Evolutionary conservation across 805 yeast genomes (phyloP), one percentile per base, ranked within the genome.

Genomic region (Schizosaccharomyces japonicus): DNA sequence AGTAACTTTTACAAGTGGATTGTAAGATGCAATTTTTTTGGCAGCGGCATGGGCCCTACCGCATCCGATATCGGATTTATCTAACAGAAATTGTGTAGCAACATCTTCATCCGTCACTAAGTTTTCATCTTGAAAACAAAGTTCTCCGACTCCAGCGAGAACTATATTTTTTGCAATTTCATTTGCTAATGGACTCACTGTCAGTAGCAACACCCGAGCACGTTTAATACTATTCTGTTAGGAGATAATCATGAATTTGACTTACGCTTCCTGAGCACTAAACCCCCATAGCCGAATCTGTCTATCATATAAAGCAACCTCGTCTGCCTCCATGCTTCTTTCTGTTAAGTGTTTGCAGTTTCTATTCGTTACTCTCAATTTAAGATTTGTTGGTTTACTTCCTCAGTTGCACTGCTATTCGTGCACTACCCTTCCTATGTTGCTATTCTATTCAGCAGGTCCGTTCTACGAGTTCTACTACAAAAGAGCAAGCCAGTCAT

Each of bases 211-310:
- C 3, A 87, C 68, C 42, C 70, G 71, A 5, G 95, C 77, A 17
- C 76, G 71, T 32, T 90, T 69, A 66, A 87, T 72, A 40, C 72
- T 36, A 21, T 40, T 46, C 10, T 11, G 30, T 44, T 15, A 10
- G 11, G 29, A 31, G 19, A 15, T 40, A 21, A 10, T 21, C 54
- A 13, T 53, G 53, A 21, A 32, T 32, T 10, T 15, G 36, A 36
- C 42, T 21, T 54, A 75, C 42, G 42, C 60, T 36, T 73, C 68
- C 60, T 87, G 98, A 3, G 95, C 93, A 29, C 80, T 92, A 58
- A 90, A 67, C 1, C 98, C 98, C 98, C 98, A 87, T 19, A 87
- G 68, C 52, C 98, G 65, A 52, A 87, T 85, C 62, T 87, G 98
- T 50, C 98, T 72, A 61, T 87, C 98, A 58, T 87, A 87, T 21